Base-by-base conservation (phyloP, 2,329 filamentous ascomycete genomes). In the Arachnopeziza araneosa region DNA sequence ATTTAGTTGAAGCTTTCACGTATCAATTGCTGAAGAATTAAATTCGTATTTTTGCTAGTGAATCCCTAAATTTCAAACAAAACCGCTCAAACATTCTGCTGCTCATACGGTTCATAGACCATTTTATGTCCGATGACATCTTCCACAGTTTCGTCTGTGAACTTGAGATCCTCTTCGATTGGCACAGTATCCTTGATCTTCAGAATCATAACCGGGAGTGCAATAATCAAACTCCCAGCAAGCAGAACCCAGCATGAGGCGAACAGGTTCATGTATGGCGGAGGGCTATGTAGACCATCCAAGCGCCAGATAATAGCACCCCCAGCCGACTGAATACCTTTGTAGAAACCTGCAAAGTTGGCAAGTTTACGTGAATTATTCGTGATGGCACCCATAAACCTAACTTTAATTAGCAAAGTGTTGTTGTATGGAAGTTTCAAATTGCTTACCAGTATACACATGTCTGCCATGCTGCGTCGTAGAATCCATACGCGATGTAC, bases 311-410 rank as follows among this genome's bases (percentile, higher is more conserved):
- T 89, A 68, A 93, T 83, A 60, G 89, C 91, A 2, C 87, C 86
- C 68, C 91, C 91, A 21, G 90, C 90, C n/a, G 90, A 93, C 75
- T 96, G 91, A 65, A 96, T 89, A 55, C 88, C 88, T 78, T 95
- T 95, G 83, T 95, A 95, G 79, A 90, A 93, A 64, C 90, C 93
- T 50, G 91, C 89, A 70, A 93, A 89, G 79, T 97, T 96, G 77
- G 93, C 93, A 26, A 93, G 84, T 75, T 92, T 93, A 74, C 93
- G 91, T 62, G 90, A 86, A 64, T 93, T 96, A 83, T 98, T 98
- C 72, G 90, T 93, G 51, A 97, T 81, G 8, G 93, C 85, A 55
- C 93, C 93, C 89, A 98, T 96, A 52, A 72, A 79, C 87, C 87
- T 89, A 10, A 24, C n/a, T 68, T 73, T 83, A 36, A 51, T 66